Conservation (phyloP, 192 early-diverging fungal genomes). For the Spinellus fusiger region DNA sequence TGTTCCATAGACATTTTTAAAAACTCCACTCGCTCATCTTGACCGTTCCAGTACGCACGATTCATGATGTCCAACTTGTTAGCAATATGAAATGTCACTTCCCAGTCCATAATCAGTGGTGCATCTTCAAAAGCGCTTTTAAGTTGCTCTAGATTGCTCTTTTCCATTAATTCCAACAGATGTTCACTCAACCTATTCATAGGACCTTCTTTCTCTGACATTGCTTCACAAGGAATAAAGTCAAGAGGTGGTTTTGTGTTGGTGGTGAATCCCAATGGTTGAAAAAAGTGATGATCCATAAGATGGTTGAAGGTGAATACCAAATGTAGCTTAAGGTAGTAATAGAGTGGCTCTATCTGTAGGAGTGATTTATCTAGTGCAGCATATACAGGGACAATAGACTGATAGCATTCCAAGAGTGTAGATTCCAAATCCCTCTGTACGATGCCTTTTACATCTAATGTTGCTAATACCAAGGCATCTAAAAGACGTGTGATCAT, state of each 20-base stretch:
- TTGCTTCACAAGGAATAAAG: conserved; percentile 1
- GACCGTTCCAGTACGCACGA: conserved; percentile 26
- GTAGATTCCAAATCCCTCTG: no score
- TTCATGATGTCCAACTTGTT: conserved; percentile 49
- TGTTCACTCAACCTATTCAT: conserved; percentile 42
- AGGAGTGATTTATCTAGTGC: conserved; percentile 1
- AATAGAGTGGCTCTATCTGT: conserved; percentile 12
- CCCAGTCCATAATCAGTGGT: conserved; percentile 80
- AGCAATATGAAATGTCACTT: conserved; percentile 63
- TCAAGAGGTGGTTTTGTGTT: background rate
- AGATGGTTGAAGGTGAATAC: conserved; percentile 46
- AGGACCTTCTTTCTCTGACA: conserved; percentile 12
- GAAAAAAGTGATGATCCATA: conserved; percentile 45
- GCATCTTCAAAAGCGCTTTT: conserved; percentile 59
- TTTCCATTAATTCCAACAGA: conserved; percentile 56
- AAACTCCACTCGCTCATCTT: conserved; percentile 59
- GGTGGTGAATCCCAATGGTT: conserved; percentile 25
- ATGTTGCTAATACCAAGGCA: no score
- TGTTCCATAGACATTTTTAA: conserved; percentile 64
- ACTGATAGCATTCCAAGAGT: background rate
- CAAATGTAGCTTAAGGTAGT: conserved; percentile 41
- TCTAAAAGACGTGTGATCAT: no score
- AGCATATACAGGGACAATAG: conserved; percentile 4
- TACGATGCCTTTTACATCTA: no score
- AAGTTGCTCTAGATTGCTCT: conserved; percentile 50